Evolutionary conservation across 805 yeast genomes (phyloP), one percentile per base, ranked within the genome.

Genomic region (Monosporozyma siamensis): DNA sequence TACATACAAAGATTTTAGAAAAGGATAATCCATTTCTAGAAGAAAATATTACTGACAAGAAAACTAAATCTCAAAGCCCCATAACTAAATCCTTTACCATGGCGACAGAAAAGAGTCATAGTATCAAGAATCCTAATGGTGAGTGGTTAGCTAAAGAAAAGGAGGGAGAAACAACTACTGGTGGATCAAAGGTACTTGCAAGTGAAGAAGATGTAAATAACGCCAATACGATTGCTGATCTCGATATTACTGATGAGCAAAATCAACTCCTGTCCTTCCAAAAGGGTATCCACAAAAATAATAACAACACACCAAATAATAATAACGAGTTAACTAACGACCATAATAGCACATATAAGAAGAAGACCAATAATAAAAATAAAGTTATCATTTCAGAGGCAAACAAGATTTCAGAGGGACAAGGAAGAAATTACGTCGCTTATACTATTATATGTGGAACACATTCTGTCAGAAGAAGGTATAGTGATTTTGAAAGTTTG

Each of bases 401-500:
- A 3, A 52, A 48, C 24, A 60, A 56, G 45, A 40, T 58, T 6
- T 53, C 58, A 3, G 64, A 57, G 35, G 61, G 63, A 1, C 64
- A 58, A 44, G 59, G 65, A 12, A 53, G 63, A 37, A 54, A 54
- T 2, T 63, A 50, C 50, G 75, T 90, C 27, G 84, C 85, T 0
- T 90, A 90, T 59, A 78, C 94, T 11, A 84, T 90, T 44, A 74
- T 75, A 47, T 65, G 76, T 40, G 66, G 75, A 6, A 52, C 51
- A n/a, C 30, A 71, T 6, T 67, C 72, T 12, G 87, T 86, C 6
- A 74, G 83, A 25, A 70, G 97, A 52, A 68, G 97, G 36, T 92
- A 90, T 61, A 84, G 95, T 36, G 98, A 92, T 58, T 92, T 92
- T 61, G 97, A 87, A 55, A 74, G 82, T 42, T 70, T 92, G 24